Evolutionary conservation across 305 asterid species (phyloP), one percentile per base, ranked within the genome.

Genomic region (Plantago lanceolata): DNA sequence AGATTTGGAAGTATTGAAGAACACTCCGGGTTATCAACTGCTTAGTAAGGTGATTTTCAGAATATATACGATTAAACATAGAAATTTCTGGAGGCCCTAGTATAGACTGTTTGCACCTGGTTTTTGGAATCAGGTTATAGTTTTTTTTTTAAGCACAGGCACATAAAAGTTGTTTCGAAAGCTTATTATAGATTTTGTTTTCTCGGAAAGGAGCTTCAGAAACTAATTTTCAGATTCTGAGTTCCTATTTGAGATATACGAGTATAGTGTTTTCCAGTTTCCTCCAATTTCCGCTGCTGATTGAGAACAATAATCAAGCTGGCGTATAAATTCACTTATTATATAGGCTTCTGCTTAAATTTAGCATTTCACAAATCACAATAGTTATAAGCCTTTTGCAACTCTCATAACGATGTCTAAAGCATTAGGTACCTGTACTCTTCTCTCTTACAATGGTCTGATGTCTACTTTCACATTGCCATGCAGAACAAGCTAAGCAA

Each of bases 21-120:
- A 84, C 64, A 85, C 98, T 3, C 91, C 90, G 0, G 97, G 98
- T 7, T 87, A 87, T 78, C 90, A 89, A 58, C 63, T 89, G 76
- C 87, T 87, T 43, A 67, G 81, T 58, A 71, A 82, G 96, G 97
- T 92, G 77, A 62, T 16, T 31, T 24, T 63, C 48, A 19, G 64
- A 5, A 14, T 24, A 24, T n/a, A 14, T 26, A 60, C 31, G 15
- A 19, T 26, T 0, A 24, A 14, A 49, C 21, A 8, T 8, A 31
- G 51, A 16, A 51, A 59, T 40, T 40, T 40, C 47, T 12, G 11
- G 47, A 13, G 16, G 16, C 47, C 14, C 47, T 13, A 40, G 47
- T 40, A 40, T 13, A 11, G 47, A 9, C 16, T 12, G 47, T 40
- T 40, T 40, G 12, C 4, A 40, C 47, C 4, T 8, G 16, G 47